Evolutionary conservation across 2,329 filamentous ascomycete genomes (phyloP), one percentile per base, ranked within the genome.

Genomic region (Hysterium pulicare): DNA sequence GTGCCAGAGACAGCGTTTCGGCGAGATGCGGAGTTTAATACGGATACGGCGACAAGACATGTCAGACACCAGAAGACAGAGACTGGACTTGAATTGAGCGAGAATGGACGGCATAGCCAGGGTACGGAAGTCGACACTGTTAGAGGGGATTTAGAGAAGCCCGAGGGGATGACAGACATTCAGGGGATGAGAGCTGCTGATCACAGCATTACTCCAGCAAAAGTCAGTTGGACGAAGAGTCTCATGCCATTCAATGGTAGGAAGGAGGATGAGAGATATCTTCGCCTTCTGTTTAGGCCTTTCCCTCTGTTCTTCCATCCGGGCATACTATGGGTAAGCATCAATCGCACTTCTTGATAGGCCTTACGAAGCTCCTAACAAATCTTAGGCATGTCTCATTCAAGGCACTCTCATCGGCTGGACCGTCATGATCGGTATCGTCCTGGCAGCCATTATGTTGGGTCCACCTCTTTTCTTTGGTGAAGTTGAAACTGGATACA

Each of bases 371-470:
- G 16, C 10, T 42, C 19, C 40, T 44, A 22, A 42, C 26, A 19
- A 13, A n/a, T 38, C 3, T 33, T 42, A 57, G 58, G 76, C 77
- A 13, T 82, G 78, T 56, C 73, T 96, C 3, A 87, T 90, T 38
- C 90, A 95, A 74, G 90, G 90, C 13, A 81, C 87, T 4, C 81
- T 95, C 59, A 95, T 96, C 58, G 91, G 90, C 50, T 97, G 91
- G 90, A 95, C 90, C 1, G 87, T 96, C 13, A 88, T 96, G 59
- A 91, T 47, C 51, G 86, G 87, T 43, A 84, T 93, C 47, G 82
- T 93, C 51, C 71, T 94, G 34, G 86, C 84, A n/a, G 81, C 84
- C 45, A 83, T 94, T 52, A 91, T 93, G 70, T 77, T 94, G 35
- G 83, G 84, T 2, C 84, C 85, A 2, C 87, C 88, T 1, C 79